Percentiles rank a stretch among this genome's conserved stretches.
These are phyloP conservation scores for Lanmaoa rubissima DNA, from an alignment of 768 basidiomycete species.

Conservation along the genomic window DNA sequence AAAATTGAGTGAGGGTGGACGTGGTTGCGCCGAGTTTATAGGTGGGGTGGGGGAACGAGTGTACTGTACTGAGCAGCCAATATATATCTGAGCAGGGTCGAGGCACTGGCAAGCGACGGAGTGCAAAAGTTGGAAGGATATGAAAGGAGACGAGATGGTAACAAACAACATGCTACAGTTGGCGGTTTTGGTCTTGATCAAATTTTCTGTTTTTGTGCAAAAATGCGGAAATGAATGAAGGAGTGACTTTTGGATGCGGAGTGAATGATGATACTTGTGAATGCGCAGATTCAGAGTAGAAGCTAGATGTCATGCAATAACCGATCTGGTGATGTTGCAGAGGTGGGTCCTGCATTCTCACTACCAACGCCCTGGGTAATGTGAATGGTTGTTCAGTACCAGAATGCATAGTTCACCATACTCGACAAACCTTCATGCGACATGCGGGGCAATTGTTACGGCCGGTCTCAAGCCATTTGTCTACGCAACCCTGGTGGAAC, in stretches of 20 bases:
- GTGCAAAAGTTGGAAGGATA: conserved; percentile 10
- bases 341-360: conserved; percentile 17
- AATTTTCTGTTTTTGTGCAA: conserved; percentile 12
- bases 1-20: conserved; percentile 1
- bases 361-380: conserved; percentile 24
- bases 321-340: conserved; percentile 1
- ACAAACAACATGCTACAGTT: conserved; percentile 30
- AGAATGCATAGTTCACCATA: not conserved
- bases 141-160: conserved; percentile 7
- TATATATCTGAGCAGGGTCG: conserved; percentile 26
- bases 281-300: not conserved
- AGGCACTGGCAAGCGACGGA: conserved; percentile 3
- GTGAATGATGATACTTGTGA: not conserved
- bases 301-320: conserved; percentile 10
- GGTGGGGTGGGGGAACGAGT: not conserved
- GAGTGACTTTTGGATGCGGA: conserved; percentile 15
- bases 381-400: not conserved
- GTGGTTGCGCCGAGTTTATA: conserved; percentile 16
- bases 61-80: conserved; percentile 20
- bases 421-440: conserved; percentile 59
- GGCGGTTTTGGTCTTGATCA: conserved; percentile 4
- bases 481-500: conserved; percentile 89
- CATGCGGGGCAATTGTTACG: conserved; percentile 93
- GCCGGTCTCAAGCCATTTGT: conserved; percentile 82
- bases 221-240: conserved; percentile 14